Conservation (phyloP, 257 asterid species). For the Ocimum tenuiflorum region DNA sequence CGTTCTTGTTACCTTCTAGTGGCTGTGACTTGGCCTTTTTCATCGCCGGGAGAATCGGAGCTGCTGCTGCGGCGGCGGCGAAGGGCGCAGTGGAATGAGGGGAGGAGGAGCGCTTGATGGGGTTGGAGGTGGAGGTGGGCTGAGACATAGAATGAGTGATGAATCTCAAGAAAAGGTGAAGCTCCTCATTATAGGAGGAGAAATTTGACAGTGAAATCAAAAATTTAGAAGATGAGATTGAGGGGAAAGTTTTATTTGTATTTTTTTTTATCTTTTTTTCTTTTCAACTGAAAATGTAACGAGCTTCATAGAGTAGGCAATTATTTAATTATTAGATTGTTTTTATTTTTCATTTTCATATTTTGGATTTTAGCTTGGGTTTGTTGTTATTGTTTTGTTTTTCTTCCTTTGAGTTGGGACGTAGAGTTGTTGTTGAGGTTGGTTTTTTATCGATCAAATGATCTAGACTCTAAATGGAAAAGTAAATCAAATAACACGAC, state of each 20-base stretch:
- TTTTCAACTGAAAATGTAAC: neutral
- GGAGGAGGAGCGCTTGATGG: conserved; percentile 24
- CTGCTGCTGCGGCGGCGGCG: conserved; percentile 25
- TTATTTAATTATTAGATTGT: too few species aligned
- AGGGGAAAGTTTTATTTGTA: neutral
- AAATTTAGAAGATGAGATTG: conserved; percentile 1
- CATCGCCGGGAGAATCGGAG: conserved; percentile 47
- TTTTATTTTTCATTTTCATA: too few species aligned
- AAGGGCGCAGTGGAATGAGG: conserved; percentile 17
- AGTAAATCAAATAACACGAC: too few species aligned
- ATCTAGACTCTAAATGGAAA: too few species aligned
- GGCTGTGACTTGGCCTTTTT: conserved; percentile 73
- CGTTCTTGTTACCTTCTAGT: conserved; percentile 37
- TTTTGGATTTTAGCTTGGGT: too few species aligned
- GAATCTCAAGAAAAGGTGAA: conserved; percentile 36
- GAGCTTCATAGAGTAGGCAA: too few species aligned
- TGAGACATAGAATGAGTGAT: conserved; percentile 53
- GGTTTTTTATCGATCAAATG: too few species aligned
- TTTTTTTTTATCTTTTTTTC: neutral
- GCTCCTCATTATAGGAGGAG: conserved; percentile 35
- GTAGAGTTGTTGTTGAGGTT: too few species aligned
- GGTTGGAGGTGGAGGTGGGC: conserved; percentile 31
- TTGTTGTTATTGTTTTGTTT: too few species aligned
- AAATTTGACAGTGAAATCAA: neutral
- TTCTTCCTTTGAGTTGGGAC: too few species aligned